Evolutionary conservation across 2,329 filamentous ascomycete species (phyloP).

Genomic region (Talaromyces sp.): DNA sequence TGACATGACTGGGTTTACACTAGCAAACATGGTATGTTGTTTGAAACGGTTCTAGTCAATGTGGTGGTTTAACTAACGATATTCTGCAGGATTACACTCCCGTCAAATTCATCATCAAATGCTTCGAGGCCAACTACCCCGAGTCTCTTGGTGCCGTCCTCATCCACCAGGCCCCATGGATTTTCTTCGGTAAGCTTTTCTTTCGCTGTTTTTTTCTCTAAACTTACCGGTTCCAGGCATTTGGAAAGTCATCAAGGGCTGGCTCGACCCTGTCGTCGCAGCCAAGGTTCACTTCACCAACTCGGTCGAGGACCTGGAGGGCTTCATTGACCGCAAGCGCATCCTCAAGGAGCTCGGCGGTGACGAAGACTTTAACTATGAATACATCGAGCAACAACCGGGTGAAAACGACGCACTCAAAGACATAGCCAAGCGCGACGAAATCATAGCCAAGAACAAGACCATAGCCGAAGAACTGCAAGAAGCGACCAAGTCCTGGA

Average conservation of each 20-base stretch:
- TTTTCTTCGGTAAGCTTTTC: constrained; percentile 70
- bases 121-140: constrained; percentile 97
- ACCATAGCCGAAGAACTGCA: constrained; percentile 69
- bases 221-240: constrained; percentile 54
- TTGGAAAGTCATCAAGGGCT: constrained; percentile 91
- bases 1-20: constrained; percentile 88
- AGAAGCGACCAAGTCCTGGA: constrained; percentile 69
- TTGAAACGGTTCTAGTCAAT: background rate
- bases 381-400: constrained; percentile 68
- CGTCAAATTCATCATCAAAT: constrained; percentile 99
- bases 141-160: constrained; percentile 85
- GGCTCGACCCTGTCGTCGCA: constrained; percentile 95
- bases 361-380: constrained; percentile 76
- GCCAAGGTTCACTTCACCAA: constrained; percentile 92
- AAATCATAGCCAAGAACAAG: constrained; percentile 59
- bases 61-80: background rate
- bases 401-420: constrained; percentile 76
- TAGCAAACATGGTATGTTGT: constrained; percentile 78
- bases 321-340: constrained; percentile 64
- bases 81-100: constrained; percentile 72
- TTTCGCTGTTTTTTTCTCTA: background rate
- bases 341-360: constrained; percentile 83
- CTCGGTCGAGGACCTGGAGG: constrained; percentile 68
- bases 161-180: constrained; percentile 93
- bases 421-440: constrained; percentile 58